Evolutionary conservation across 1,139 yeast genomes (phyloP), one percentile per base, ranked within the genome.

Genomic region (Waltiozyma sp.): DNA sequence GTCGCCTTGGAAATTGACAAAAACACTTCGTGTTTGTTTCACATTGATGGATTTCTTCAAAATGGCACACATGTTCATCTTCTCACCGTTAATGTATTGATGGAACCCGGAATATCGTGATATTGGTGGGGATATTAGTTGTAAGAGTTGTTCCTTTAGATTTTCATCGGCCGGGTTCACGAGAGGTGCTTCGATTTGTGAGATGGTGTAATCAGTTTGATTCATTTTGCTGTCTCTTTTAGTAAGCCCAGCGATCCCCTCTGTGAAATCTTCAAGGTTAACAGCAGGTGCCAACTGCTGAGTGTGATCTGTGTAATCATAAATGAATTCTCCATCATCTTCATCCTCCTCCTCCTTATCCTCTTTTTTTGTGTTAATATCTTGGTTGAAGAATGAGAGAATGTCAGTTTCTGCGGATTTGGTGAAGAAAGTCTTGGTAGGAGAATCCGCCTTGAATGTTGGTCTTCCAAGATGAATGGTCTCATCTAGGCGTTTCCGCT

Each of bases 391-490:
- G 84, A 88, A 83, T 19, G 73, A 73, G 47, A 75, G 68, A 1
- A 88, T 80, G 52, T 87, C 96, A 43, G 77, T 76, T 44, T 79
- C 73, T 1, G 95, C 94, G 53, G 80, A 77, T 47, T 77, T 77
- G 0, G 96, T 81, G 57, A 73, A 80, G 58, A 81, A 64, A 0
- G 96, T 87, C 53, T 84, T 72, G 0, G 96, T 87, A 1, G 95
- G 95, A 0, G 87, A 79, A 31, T 31, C 18, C 4, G 18, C 9
- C n/a, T 31, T 31, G 4, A 15, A n/a, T 4, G 34, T 15, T 31
- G 34, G 9, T 31, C 31, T 19, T 35, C 31, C 31, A 14, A 13
- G 21, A 3, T 19, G 19, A 26, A 35, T 16, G 19, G 36, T 28
- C 21, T 38, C 18, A 31, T 33, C 19, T n/a, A 31, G 18, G n/a